These are phyloP conservation scores for Madurella mycetomatis DNA, from an alignment of 2,329 filamentous ascomycete genomes.

Conservation along the genomic window DNA sequence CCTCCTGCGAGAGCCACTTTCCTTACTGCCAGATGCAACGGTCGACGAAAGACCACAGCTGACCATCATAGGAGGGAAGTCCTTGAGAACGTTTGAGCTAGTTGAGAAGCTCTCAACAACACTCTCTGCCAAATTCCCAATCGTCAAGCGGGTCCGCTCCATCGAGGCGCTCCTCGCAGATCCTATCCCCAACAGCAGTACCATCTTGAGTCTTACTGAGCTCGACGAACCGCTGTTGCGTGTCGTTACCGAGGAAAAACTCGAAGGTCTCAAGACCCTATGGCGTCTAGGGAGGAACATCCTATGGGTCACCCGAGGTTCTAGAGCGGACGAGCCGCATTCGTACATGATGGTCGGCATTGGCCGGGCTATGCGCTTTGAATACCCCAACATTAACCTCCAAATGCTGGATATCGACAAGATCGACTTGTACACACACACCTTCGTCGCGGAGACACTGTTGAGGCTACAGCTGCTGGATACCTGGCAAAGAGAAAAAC, in stretches of 20 bases:
- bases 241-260: neutral
- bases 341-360: conserved; percentile 16
- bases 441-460: too few relatives aligned
- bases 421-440: too few relatives aligned
- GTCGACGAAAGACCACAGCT: conserved; percentile 1
- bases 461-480: too few relatives aligned
- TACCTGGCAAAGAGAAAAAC: too few relatives aligned
- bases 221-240: conserved; percentile 13
- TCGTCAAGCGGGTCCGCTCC: neutral
- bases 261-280: conserved; percentile 9
- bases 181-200: neutral
- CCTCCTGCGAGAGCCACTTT: conserved; percentile 23
- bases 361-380: neutral
- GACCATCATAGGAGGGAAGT: conserved; percentile 21
- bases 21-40: neutral
- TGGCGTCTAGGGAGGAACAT: neutral
- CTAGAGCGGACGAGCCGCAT: conserved; percentile 5
- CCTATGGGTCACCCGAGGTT: conserved; percentile 17
- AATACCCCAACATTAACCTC: too few relatives aligned
- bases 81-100: too few relatives aligned
- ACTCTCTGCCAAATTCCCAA: neutral
- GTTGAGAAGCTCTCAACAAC: too few relatives aligned
- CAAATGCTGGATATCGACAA: too few relatives aligned
- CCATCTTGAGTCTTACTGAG: conserved; percentile 8
- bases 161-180: neutral